A percentile compares a stretch with the other conserved stretches of the same genome.
These are phyloP conservation scores for Lecanoromycetidae sp. DNA, from an alignment of 2,329 filamentous ascomycete species.

Conservation along the genomic window DNA sequence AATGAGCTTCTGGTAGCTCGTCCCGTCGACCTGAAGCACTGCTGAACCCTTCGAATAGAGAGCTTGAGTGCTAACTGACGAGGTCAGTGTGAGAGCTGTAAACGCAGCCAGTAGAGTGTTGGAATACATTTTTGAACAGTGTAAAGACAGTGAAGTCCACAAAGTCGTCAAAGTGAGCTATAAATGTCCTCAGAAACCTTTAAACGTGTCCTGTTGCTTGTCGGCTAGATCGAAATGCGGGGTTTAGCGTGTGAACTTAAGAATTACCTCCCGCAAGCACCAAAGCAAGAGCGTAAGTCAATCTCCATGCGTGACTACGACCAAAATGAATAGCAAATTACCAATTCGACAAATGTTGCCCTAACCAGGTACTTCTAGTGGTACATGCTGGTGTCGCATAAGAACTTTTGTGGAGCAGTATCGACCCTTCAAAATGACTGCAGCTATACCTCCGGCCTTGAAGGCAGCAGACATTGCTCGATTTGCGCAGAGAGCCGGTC, in stretches of 20 bases:
- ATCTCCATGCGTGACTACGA: too few species aligned
- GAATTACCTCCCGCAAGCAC: too few species aligned
- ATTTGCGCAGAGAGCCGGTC: constrained; percentile 69
- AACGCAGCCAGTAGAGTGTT: constrained; percentile 32
- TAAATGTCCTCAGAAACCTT: background rate
- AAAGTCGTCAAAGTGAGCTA: background rate
- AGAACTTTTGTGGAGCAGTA: too few species aligned
- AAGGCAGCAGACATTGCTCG: constrained; percentile 71
- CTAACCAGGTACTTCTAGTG: too few species aligned
- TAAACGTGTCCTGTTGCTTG: constrained; percentile 13
- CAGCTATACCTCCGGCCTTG: constrained; percentile 56
- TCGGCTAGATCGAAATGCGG: constrained; percentile 12
- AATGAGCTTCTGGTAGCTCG: constrained; percentile 71
- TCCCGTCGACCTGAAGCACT: constrained; percentile 68
- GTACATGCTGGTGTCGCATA: too few species aligned
- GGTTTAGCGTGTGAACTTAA: constrained; percentile 6
- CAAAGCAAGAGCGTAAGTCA: too few species aligned
- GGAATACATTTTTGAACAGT: constrained; percentile 7
- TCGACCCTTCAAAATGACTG: constrained; percentile 47
- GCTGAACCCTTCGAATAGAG: constrained; percentile 79
- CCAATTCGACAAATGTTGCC: too few species aligned
- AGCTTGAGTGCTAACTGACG: constrained; percentile 54
- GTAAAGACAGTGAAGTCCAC: background rate
- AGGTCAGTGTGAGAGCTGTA: constrained; percentile 50
- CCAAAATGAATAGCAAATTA: too few species aligned